Conservation (phyloP, 2,329 filamentous ascomycete genomes). For the Zymoseptoria passerinii region DNA sequence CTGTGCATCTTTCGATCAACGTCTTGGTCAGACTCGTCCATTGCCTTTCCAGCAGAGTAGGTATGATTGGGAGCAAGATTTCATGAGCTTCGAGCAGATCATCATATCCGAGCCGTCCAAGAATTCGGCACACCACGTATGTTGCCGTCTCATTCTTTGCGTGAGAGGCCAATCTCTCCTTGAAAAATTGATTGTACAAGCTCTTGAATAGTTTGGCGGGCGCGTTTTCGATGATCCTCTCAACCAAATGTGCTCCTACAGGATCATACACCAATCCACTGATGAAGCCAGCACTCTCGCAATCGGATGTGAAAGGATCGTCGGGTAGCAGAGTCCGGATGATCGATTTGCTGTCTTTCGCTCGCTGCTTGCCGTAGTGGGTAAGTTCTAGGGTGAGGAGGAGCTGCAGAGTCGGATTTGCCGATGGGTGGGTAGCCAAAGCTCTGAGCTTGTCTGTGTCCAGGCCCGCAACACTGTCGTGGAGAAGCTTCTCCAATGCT, state of each 20-base stretch:
- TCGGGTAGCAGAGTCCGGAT: conserved; percentile 73
- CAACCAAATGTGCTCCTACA: conserved; percentile 81
- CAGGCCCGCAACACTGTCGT: conserved; percentile 63
- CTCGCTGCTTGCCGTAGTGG: conserved; percentile 59
- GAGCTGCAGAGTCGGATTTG: conserved; percentile 87
- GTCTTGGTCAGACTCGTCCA: conserved; percentile 72
- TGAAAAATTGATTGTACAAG: conserved; percentile 72
- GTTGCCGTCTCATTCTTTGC: conserved; percentile 84
- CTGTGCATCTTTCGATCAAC: conserved; percentile 72
- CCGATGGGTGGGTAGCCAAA: conserved; percentile 78
- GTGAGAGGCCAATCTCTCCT: conserved; percentile 68
- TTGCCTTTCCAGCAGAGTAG: conserved; percentile 63
- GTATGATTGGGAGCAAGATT: conserved; percentile 64
- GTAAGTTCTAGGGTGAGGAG: conserved; percentile 79
- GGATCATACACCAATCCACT: conserved; percentile 82
- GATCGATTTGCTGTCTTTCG: conserved; percentile 58
- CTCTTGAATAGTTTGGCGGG: conserved; percentile 88
- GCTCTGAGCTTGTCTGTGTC: conserved; percentile 74
- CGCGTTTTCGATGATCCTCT: conserved; percentile 71
- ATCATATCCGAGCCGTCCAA: conserved; percentile 79
- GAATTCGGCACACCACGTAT: conserved; percentile 74
- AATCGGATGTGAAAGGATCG: conserved; percentile 63
- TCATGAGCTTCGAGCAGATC: conserved; percentile 68
- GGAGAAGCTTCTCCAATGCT: conserved; percentile 74
- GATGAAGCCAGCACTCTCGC: conserved; percentile 70